Evolutionary conservation across 2,329 filamentous ascomycete species (phyloP), one percentile per base, ranked within the genome.

Genomic region (Fusarium bulbicola): DNA sequence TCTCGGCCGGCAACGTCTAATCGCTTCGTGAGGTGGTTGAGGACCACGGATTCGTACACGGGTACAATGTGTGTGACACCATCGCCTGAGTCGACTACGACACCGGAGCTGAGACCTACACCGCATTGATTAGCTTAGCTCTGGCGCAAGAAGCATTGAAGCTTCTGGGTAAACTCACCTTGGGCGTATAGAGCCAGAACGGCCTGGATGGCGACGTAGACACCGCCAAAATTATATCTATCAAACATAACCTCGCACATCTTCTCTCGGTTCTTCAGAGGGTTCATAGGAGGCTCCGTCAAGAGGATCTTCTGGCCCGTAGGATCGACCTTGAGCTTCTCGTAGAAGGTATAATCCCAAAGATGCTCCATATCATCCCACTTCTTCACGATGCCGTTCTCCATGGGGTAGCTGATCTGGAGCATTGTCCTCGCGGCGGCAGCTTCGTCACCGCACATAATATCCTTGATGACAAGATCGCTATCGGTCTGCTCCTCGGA

Each of bases 221-320:
- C 95, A 64, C 96, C 96, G 53, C 95, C 95, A 81, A 99, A 99
- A 75, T 91, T 91, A 85, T 98, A 99, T 70, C 94, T 91, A 82
- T 99, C 96, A 83, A 99, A 97, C 96, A 99, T 99, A 84, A 98
- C 95, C 85, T 99, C 94, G 82, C 92, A 94, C 96, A 99, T 99
- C 84, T 97, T 92, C 85, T 98, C 95, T 73, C 96, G 91, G 86
- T 99, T 99, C 88, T 92, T 95, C 69, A 98, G 88, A 52, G 96
- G 96, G 85, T 99, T 98, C 93, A 98, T 96, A 21, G 96, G 96
- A 40, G 96, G 95, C 85, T 99, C 96, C 52, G 95, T 98, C 77
- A 98, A 89, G 74, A 99, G 90, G 82, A 99, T 98, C 89, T 99
- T 99, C 84, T 95, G 94, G 75, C 94, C 95, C 28, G 90, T 90